Conservation (phyloP, 345 rosid species). For the Trapa incisa region DNA sequence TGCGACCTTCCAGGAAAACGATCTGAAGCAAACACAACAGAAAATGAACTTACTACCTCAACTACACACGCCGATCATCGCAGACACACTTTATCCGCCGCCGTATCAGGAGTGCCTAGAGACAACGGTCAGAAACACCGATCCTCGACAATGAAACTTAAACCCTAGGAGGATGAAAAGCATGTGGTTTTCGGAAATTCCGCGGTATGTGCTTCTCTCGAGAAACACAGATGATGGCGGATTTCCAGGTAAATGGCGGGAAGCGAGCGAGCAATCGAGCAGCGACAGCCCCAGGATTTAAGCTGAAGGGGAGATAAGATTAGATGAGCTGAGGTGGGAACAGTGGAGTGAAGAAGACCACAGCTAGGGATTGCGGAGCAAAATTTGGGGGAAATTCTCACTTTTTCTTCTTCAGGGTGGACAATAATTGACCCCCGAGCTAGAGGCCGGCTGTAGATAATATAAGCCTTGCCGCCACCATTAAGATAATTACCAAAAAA, state of each 20-base stretch:
- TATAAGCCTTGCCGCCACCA: too few relatives aligned
- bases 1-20: not conserved
- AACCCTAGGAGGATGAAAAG: constrained; percentile 20
- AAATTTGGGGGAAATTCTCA: too few relatives aligned
- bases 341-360: too few relatives aligned
- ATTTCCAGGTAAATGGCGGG: not conserved
- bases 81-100: not conserved
- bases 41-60: not conserved
- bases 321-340: too few relatives aligned
- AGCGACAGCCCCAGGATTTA: too few relatives aligned
- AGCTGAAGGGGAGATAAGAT: too few relatives aligned
- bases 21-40: not conserved
- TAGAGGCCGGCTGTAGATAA: too few relatives aligned
- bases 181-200: constrained; percentile 6
- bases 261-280: not conserved
- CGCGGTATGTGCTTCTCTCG: not conserved
- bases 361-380: too few relatives aligned
- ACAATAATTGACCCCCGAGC: too few relatives aligned
- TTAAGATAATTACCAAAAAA: too few relatives aligned
- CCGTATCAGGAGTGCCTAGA: not conserved
- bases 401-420: too few relatives aligned
- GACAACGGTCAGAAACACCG: not conserved
- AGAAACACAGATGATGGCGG: not conserved
- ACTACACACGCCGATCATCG: not conserved
- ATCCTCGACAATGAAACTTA: not conserved